Conservation (phyloP, 495 filamentous ascomycete species). For the Trichoderma virens region DNA sequence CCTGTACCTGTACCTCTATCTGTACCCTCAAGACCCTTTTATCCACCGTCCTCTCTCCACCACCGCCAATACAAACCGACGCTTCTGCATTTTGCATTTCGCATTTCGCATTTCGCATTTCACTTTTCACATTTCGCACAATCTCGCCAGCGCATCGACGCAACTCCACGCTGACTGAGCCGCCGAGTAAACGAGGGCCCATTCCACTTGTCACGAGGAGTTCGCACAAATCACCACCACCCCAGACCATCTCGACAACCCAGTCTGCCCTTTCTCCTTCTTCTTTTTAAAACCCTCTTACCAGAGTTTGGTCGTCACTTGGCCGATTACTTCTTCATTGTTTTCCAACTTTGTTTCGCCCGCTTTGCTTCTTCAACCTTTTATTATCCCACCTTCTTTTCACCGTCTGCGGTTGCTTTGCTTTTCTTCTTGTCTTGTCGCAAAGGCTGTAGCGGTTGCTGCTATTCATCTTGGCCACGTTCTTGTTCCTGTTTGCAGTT, state of each 20-base stretch:
- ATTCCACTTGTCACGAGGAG: background rate
- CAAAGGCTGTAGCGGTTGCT: background rate
- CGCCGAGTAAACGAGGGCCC: background rate
- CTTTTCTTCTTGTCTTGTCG: background rate
- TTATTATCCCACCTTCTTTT: background rate
- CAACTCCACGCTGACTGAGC: constrained; percentile 2
- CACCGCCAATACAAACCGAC: background rate
- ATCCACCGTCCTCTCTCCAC: no score
- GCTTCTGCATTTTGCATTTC: background rate
- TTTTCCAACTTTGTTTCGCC: background rate
- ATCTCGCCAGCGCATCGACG: constrained; percentile 5
- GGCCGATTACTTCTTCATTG: background rate
- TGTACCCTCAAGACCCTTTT: no score
- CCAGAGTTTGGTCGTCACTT: background rate
- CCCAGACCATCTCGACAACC: background rate
- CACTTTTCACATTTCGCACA: background rate
- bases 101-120: background rate
- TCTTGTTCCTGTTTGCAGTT: background rate
- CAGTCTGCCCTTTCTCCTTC: background rate
- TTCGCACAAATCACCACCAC: background rate
- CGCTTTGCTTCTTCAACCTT: background rate
- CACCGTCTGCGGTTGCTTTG: background rate
- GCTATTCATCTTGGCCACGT: background rate
- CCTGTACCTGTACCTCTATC: no score
- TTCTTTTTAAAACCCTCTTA: background rate